Evolutionary conservation across 352 stramenopile species (phyloP), one percentile per base, ranked within the genome.

Genomic region (Globisporangium uncinulatum): DNA sequence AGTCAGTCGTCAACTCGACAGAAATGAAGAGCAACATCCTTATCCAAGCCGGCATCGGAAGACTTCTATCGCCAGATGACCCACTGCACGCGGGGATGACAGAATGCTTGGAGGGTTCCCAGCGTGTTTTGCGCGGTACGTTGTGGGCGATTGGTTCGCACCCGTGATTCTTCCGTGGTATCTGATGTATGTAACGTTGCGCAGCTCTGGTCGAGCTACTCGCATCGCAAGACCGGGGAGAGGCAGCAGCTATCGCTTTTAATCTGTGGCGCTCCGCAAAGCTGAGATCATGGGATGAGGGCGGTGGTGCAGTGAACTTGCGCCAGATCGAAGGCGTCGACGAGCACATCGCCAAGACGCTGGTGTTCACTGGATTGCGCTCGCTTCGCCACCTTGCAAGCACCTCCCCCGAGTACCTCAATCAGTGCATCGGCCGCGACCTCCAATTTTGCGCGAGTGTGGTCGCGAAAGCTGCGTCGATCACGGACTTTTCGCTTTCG

Each of bases 11-110:
- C 10, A 51, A 54, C 46, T 44, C 51, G 14, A 19, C 51, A 24
- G 57, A 65, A 51, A 62, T 70, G 43, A 79, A 79, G 45, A 57
- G 42, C 11, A 79, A 67, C 48, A 61, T 72, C 39, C 54, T 79
- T 9, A 56, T 79, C 45, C 70, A 79, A 66, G 70, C 70, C 43
- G 62, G 53, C 14, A 58, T 79, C 10, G 64, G 56, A 29, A 49
- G 57, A 13, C 43, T 52, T 0, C 34, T 46, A 3, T 21, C 63
- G 9, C 34, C 52, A 24, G 56, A 67, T 29, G 37, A 65, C 4
- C 41, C 54, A 2, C 51, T 75, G 13, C n/a, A 60, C 19, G 21
- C 62, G 37, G 70, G 74, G 44, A 62, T 59, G 41, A 14, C 31
- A 2, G 32, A 65, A 29, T 55, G 47, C 15, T 29, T 76, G 13